phyloP scores from a whole-genome alignment of 2,329 filamentous ascomycete genomes.

The Fusarium pseudoanthophilum region DNA sequence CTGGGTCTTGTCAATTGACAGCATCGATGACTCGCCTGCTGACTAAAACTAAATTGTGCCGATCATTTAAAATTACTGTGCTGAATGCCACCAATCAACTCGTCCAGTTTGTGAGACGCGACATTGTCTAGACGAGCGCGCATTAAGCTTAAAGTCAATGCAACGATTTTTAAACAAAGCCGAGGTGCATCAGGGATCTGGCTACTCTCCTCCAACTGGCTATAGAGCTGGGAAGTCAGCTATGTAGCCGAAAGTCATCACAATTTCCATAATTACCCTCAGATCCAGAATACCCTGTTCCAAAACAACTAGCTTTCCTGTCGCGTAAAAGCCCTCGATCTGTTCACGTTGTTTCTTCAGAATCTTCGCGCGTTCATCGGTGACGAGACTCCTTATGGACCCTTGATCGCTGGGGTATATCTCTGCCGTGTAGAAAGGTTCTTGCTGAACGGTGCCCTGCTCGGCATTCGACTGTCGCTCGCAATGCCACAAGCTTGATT shows the following conservation, averaged over 20 bases:
- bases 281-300: not conserved
- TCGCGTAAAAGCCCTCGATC: no score
- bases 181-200: not conserved
- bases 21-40: not conserved
- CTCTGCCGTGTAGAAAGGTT: not conserved
- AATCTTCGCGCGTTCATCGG: no score
- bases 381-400: not conserved
- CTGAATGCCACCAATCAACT: not conserved
- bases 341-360: not conserved
- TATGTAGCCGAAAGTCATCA: no score
- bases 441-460: not conserved
- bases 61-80: not conserved
- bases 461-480: not conserved
- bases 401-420: not conserved
- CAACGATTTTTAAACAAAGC: no score
- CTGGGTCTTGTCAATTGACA: rapidly evolving
- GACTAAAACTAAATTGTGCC: not conserved
- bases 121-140: not conserved
- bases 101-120: not conserved
- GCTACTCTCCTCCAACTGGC: not conserved
- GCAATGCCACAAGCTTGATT: not conserved
- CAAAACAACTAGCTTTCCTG: no score
- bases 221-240: not conserved
- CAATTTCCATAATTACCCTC: no score
- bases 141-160: not conserved